Evolutionary conservation across 1,284 basidiomycete genomes (phyloP), one percentile per base, ranked within the genome.

Genomic region (Ustilago hordei): DNA sequence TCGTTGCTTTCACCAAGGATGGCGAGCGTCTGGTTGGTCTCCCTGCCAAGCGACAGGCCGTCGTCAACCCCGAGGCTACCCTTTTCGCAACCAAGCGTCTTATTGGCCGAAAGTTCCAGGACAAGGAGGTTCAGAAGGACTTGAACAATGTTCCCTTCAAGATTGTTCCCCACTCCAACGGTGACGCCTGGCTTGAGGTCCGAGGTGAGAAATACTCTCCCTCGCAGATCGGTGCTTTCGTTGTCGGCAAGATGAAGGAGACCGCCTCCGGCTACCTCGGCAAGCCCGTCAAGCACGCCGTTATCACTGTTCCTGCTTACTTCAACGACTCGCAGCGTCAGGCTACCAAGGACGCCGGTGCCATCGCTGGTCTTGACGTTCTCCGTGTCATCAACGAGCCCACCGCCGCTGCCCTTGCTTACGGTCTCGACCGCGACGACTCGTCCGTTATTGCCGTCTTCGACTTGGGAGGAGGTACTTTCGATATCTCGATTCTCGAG

Each of bases 291-390:
- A 95, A 93, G 92, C 95, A 90, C 85, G 89, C 89, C 69, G 95
- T 98, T 82, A 89, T 98, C 84, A 98, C 95, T 38, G 96, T 98
- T 45, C 95, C 95, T 4, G 95, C 95, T 0, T 98, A 98, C 89
- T 98, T 98, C 91, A 99, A 99, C 87, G 97, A 99, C 87, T 95
- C 96, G 36, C 96, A 99, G 88, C 92, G 96, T 79, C 95, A 97
- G 89, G 96, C 97, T 15, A 99, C 96, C 77, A 98, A 98, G 89
- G 93, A 98, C 81, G 95, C 97, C 62, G 96, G 96, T 87, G 91
- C 93, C 85, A 98, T 98, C 83, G 95, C 96, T 52, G 95, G 96
- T 84, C 91, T 99, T 31, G 95, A 98, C 48, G 96, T 99, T 55
- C 92, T 98, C 61, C 95, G 95, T 87, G 95, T 99, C 77, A 98